Conservation (phyloP, 2,329 filamentous ascomycete genomes). For the Mariannaea elegans region DNA sequence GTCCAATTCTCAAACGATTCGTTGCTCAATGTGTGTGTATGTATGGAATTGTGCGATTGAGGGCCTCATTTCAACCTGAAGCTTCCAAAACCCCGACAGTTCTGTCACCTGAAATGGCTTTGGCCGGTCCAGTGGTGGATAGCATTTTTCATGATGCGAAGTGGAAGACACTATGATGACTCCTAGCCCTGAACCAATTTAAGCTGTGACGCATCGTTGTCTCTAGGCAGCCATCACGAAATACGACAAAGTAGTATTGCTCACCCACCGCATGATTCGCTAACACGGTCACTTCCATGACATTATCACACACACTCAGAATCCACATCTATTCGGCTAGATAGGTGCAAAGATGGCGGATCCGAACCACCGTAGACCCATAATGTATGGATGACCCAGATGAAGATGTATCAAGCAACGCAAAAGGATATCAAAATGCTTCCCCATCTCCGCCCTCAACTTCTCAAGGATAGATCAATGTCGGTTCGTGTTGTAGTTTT, state of each 20-base stretch:
- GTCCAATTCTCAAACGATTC: no score
- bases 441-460: not conserved
- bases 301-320: not conserved
- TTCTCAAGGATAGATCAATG: constrained; percentile 25
- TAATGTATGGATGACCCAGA: constrained; percentile 5
- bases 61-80: not conserved
- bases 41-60: constrained; percentile 3
- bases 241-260: not conserved
- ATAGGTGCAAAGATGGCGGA: not conserved
- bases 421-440: constrained; percentile 32
- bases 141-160: not conserved
- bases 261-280: not conserved
- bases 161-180: constrained; percentile 14
- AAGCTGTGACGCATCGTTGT: not conserved
- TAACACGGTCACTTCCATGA: not conserved
- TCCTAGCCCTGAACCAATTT: not conserved
- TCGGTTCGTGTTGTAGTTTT: constrained; percentile 49
- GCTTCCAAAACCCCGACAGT: not conserved
- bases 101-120: not conserved
- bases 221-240: constrained; percentile 8
- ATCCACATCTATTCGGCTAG: not conserved
- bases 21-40: no score
- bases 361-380: not conserved
- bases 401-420: constrained; percentile 4
- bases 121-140: not conserved